phyloP scores from a whole-genome alignment of 371 early-diverging fungal species.

The Zopfochytrium polystomum region DNA sequence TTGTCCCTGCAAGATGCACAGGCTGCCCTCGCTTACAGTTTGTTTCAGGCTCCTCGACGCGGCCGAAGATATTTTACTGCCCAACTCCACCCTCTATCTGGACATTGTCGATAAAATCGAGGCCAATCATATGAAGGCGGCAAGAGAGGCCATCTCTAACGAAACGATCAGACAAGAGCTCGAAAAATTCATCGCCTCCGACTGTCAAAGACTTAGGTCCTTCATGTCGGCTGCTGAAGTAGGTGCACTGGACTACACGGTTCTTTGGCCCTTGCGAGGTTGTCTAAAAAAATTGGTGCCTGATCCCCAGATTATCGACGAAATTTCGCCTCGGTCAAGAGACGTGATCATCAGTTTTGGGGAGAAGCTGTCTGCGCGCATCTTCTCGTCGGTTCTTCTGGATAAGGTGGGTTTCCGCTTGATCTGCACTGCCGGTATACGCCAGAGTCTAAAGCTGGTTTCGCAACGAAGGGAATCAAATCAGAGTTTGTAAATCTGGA shows the following conservation, averaged over 20 bases:
- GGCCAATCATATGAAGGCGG: slow-evolving; percentile 74
- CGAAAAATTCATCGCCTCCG: slow-evolving; percentile 59
- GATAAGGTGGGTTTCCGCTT: slow-evolving; percentile 26
- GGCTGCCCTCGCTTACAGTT: background rate
- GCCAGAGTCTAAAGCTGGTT: slow-evolving; percentile 4
- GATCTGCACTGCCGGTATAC: background rate
- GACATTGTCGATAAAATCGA: slow-evolving; percentile 77
- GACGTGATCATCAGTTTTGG: slow-evolving; percentile 94
- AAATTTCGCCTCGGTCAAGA: slow-evolving; percentile 90
- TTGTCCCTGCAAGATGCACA: background rate
- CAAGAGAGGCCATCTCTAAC: slow-evolving; percentile 49
- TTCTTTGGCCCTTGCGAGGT: background rate
- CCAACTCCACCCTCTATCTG: slow-evolving; percentile 59
- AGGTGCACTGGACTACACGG: background rate
- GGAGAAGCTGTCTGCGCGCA: slow-evolving; percentile 87
- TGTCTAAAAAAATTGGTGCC: background rate
- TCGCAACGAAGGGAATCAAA: slow-evolving; percentile 64
- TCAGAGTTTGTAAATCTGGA: slow-evolving; percentile 83
- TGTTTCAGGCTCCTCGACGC: slow-evolving; percentile 60
- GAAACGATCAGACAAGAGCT: slow-evolving; percentile 51
- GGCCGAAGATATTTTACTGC: slow-evolving; percentile 64
- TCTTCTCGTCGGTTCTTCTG: slow-evolving; percentile 79
- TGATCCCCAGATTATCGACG: slow-evolving; percentile 76
- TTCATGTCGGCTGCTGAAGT: slow-evolving; percentile 95
- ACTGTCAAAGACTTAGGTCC: slow-evolving; percentile 70